phyloP scores from a whole-genome alignment of 106 monocot species.

The Allium sativum region DNA sequence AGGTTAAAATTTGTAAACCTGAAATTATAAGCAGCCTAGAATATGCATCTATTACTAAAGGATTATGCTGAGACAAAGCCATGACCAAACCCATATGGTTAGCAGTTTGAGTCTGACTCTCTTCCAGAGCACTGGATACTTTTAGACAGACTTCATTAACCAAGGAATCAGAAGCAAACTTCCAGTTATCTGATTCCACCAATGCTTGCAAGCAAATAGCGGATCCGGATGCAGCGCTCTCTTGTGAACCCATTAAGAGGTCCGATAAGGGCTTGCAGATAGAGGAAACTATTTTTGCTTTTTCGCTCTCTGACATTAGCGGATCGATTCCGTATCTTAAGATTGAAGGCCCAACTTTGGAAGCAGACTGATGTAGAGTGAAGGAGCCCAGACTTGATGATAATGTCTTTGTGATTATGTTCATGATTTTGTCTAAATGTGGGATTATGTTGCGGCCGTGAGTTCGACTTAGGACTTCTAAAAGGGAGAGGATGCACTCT shows the following conservation, averaged over 20 bases:
- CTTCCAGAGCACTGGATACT: slow-evolving; percentile 67
- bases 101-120: slow-evolving; percentile 46
- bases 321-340: slow-evolving; percentile 81
- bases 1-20: slow-evolving; percentile 42
- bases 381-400: slow-evolving; percentile 54
- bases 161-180: slow-evolving; percentile 44
- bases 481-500: slow-evolving; percentile 66
- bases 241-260: slow-evolving; percentile 45
- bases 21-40: slow-evolving; percentile 66
- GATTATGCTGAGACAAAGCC: slow-evolving; percentile 68
- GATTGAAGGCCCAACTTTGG: slow-evolving; percentile 74
- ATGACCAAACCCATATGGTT: slow-evolving; percentile 75
- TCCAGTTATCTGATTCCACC: slow-evolving; percentile 70
- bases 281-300: slow-evolving; percentile 47
- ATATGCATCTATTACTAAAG: slow-evolving; percentile 60
- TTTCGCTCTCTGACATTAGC: slow-evolving; percentile 45
- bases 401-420: slow-evolving; percentile 50
- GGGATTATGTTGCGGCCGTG: slow-evolving; percentile 77
- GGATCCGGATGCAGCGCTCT: slow-evolving; percentile 60
- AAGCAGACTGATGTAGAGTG: slow-evolving; percentile 71
- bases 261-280: slow-evolving; percentile 65
- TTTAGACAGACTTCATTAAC: slow-evolving; percentile 74
- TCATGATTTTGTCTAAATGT: slow-evolving; percentile 71
- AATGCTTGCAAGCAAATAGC: slow-evolving; percentile 69
- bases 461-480: slow-evolving; percentile 67